Evolutionary conservation across 176 grass and related monocot genomes (phyloP).

Genomic region (Ampelocalamus luodianensis): DNA sequence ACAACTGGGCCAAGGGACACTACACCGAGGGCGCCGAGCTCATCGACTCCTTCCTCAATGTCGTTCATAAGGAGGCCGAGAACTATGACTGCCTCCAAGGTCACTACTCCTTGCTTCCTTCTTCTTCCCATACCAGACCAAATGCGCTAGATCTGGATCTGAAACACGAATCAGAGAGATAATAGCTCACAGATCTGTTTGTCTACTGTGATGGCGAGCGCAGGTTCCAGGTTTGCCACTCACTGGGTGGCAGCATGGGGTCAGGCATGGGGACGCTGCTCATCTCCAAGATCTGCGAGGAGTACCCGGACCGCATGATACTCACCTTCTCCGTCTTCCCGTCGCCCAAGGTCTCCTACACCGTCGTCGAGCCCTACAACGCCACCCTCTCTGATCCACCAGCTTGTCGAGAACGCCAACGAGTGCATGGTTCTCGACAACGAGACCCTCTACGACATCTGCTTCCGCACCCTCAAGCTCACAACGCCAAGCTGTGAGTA

Average conservation of each 20-base stretch:
- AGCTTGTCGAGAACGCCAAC: slow-evolving; percentile 79
- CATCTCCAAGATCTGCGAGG: slow-evolving; percentile 77
- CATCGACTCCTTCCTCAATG: slow-evolving; percentile 82
- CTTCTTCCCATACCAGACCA: no score
- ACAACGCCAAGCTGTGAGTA: slow-evolving; percentile 66
- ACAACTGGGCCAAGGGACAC: slow-evolving; percentile 95
- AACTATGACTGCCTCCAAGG: slow-evolving; percentile 91
- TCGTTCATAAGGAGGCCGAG: slow-evolving; percentile 90
- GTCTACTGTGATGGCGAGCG: no score
- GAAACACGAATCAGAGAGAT: no score
- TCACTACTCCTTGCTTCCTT: background rate
- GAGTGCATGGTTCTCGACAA: slow-evolving; percentile 89
- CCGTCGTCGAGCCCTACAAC: slow-evolving; percentile 82
- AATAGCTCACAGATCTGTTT: no score
- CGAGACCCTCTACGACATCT: slow-evolving; percentile 78
- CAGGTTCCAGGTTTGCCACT: slow-evolving; percentile 71
- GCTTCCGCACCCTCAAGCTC: slow-evolving; percentile 75
- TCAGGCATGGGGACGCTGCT: slow-evolving; percentile 59
- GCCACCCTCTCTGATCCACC: slow-evolving; percentile 73
- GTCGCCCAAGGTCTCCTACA: slow-evolving; percentile 75
- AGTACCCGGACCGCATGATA: slow-evolving; percentile 84
- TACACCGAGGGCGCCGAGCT: slow-evolving; percentile 94
- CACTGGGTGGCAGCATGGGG: slow-evolving; percentile 49
- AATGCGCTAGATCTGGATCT: no score
- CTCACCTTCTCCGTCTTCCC: slow-evolving; percentile 77